phyloP scores from a whole-genome alignment of 2,329 filamentous ascomycete species.

The Akanthomyces uredinophilus region DNA sequence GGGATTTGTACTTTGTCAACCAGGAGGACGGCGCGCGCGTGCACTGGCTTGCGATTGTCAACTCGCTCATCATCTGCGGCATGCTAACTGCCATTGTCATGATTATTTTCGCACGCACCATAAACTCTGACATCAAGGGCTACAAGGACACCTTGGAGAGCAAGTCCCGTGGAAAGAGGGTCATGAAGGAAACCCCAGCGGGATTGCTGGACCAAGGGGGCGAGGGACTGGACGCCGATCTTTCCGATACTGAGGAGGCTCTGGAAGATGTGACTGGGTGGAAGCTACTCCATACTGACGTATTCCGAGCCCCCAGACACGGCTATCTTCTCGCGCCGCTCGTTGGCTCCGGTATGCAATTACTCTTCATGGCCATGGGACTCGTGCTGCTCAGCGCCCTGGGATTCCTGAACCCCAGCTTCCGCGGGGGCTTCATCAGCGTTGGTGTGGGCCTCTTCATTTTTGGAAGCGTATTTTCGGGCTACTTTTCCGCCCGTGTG shows the following conservation, averaged over 20 bases:
- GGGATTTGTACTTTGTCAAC: conserved; percentile 87
- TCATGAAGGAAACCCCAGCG: conserved; percentile 50
- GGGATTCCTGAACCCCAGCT: conserved; percentile 77
- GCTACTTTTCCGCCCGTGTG: conserved; percentile 78
- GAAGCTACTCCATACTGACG: conserved; percentile 85
- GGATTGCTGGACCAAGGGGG: conserved; percentile 58
- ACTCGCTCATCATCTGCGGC: conserved; percentile 78
- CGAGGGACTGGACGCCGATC: conserved; percentile 53
- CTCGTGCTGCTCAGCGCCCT: conserved; percentile 68
- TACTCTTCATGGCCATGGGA: conserved; percentile 74
- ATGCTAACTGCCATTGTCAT: conserved; percentile 73
- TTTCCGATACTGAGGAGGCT: conserved; percentile 50
- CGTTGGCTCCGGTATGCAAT: conserved; percentile 79
- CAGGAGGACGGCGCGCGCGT: conserved; percentile 76
- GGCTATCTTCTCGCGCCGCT: conserved; percentile 73
- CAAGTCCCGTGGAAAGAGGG: conserved; percentile 56
- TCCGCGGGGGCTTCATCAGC: conserved; percentile 83
- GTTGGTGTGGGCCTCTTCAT: conserved; percentile 79
- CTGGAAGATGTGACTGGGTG: conserved; percentile 79
- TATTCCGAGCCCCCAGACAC: conserved; percentile 69
- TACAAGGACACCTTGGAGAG: conserved; percentile 63
- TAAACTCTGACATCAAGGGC: conserved; percentile 71
- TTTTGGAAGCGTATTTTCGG: conserved; percentile 77
- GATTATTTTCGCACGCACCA: conserved; percentile 74
- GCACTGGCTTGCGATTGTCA: conserved; percentile 85